phyloP scores from a whole-genome alignment of 257 asterid species.

The Scutellaria galericulata region DNA sequence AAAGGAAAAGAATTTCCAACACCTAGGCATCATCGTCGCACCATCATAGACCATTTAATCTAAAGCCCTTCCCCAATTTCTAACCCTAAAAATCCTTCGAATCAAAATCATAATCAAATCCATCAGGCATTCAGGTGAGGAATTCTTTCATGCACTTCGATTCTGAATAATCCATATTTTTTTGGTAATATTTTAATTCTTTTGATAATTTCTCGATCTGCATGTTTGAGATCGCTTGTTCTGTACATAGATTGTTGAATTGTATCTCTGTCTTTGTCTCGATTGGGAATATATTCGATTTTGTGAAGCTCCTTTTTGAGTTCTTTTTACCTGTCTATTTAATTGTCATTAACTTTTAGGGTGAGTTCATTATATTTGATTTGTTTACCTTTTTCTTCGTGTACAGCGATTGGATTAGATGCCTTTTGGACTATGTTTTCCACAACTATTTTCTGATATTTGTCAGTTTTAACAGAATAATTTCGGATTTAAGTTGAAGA shows the following conservation, averaged over 20 bases:
- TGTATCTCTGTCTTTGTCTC: constrained; percentile 13
- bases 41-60: constrained; percentile 25
- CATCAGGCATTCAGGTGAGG: constrained; percentile 41
- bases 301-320: constrained; percentile 4
- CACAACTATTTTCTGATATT: constrained; percentile 5
- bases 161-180: background rate
- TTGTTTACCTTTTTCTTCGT: background rate
- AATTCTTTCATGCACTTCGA: constrained; percentile 10
- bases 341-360: background rate
- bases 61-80: constrained; percentile 32
- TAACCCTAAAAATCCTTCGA: constrained; percentile 3
- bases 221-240: constrained; percentile 36
- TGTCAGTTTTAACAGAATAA: constrained; percentile 2
- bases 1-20: background rate
- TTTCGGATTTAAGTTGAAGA: constrained; percentile 20
- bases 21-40: constrained; percentile 34
- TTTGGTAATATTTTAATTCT: background rate
- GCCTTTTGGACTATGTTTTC: background rate
- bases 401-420: background rate
- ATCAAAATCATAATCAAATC: constrained; percentile 24
- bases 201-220: constrained; percentile 40
- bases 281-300: background rate
- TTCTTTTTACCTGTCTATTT: background rate
- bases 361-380: constrained; percentile 17
- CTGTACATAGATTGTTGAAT: constrained; percentile 24